phyloP scores from a whole-genome alignment of 2,329 filamentous ascomycete species.

The Fusarium sp. region DNA sequence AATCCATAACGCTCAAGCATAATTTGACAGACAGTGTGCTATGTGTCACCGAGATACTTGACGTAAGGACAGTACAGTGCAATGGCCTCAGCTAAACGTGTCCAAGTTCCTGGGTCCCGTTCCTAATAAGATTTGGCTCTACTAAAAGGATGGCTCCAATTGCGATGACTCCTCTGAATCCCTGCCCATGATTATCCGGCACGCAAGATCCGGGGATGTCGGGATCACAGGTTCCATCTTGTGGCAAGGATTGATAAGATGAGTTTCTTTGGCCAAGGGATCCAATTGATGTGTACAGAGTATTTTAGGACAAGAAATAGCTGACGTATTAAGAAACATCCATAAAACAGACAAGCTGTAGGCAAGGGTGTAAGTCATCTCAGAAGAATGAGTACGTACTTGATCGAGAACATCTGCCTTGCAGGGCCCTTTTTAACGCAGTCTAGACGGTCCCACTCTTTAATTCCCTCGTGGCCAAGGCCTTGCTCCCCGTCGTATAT shows the following conservation, averaged over 20 bases:
- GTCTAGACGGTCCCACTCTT: constrained; percentile 2
- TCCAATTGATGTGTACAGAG: background rate
- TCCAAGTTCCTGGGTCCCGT: background rate
- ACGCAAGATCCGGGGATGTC: constrained; percentile 32
- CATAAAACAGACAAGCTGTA: background rate
- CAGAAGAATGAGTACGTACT: background rate
- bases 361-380: background rate
- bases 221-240: constrained; percentile 1
- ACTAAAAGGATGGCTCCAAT: background rate
- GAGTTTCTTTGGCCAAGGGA: constrained; percentile 1
- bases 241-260: constrained; percentile 14
- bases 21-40: constrained; percentile 10
- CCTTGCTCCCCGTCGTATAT: constrained; percentile 36
- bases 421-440: constrained; percentile 15
- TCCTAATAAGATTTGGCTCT: background rate
- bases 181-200: constrained; percentile 28
- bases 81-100: background rate
- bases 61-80: background rate
- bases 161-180: constrained; percentile 22
- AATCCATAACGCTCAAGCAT: constrained; percentile 28
- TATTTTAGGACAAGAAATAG: background rate
- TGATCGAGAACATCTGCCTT: constrained; percentile 3
- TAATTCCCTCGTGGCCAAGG: constrained; percentile 18
- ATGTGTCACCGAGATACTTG: background rate
- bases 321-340: too few species aligned